These are phyloP conservation scores for Phaeosphaeriaceae sp. DNA, from an alignment of 2,329 filamentous ascomycete species.

Conservation along the genomic window DNA sequence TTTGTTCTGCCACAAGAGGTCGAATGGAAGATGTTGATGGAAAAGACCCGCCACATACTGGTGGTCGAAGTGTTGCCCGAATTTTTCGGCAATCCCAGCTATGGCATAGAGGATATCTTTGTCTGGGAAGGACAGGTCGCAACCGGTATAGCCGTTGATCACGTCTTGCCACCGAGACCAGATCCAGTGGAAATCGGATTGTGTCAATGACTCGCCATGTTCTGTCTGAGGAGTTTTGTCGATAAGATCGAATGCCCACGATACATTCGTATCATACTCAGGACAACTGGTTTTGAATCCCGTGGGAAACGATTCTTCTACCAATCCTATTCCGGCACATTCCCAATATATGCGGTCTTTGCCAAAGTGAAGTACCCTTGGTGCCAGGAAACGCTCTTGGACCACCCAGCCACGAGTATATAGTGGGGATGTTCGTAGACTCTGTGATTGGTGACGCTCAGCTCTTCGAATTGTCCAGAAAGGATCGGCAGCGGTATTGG, in stretches of 20 bases:
- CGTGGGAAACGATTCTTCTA: constrained; percentile 3
- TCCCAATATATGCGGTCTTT: constrained; percentile 19
- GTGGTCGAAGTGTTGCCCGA: constrained; percentile 1
- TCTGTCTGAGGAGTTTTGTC: background rate
- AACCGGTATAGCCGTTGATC: constrained; percentile 2
- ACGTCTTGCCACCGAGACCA: constrained; percentile 1
- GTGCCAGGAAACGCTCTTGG: constrained; percentile 17
- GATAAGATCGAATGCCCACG: constrained; percentile 1
- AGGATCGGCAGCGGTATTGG: background rate
- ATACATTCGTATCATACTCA: background rate
- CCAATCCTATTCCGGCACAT: constrained; percentile 1
- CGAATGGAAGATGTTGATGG: constrained; percentile 2
- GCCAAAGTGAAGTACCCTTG: constrained; percentile 15
- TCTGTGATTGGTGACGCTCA: background rate
- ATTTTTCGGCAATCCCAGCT: constrained; percentile 3
- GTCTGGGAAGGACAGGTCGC: constrained; percentile 4
- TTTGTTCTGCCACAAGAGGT: constrained; percentile 7
- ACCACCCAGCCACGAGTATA: constrained; percentile 8
- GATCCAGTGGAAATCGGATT: background rate
- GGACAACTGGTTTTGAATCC: constrained; percentile 4
- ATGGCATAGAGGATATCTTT: constrained; percentile 5
- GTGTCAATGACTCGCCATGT: background rate
- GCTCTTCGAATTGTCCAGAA: background rate
- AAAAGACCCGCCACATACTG: constrained; percentile 10
- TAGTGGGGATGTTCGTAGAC: background rate